phyloP scores from a whole-genome alignment of 371 early-diverging fungal species.

The Umbelopsis sp. region DNA sequence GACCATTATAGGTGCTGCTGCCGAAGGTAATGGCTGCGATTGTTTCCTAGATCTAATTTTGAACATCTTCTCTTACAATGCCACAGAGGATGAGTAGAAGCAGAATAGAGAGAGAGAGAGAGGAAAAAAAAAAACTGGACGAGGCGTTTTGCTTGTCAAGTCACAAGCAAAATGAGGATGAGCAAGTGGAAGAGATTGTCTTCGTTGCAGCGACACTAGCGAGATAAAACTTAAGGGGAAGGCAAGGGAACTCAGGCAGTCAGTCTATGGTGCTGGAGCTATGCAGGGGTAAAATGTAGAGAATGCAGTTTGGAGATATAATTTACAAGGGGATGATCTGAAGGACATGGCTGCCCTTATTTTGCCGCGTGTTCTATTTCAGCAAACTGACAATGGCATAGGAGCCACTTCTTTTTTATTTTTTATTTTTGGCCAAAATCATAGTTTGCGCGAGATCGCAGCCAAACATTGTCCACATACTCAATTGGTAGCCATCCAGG shows the following conservation, averaged over 20 bases:
- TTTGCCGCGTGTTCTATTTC: background rate
- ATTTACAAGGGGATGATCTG: background rate
- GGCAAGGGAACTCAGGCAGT: background rate
- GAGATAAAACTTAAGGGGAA: conserved; percentile 6
- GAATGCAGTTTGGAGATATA: conserved; percentile 15
- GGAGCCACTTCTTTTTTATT: no score
- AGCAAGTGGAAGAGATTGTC: conserved; percentile 6
- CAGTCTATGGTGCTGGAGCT: conserved; percentile 5
- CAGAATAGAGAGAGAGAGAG: background rate
- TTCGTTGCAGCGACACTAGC: background rate
- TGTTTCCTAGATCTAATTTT: conserved; percentile 21
- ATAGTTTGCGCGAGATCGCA: no score
- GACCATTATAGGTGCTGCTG: conserved; percentile 25
- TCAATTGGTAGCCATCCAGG: no score
- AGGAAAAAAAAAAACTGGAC: background rate
- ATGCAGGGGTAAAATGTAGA: conserved; percentile 11
- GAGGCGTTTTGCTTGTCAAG: background rate
- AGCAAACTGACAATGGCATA: no score
- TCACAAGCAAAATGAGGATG: background rate
- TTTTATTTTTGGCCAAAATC: no score
- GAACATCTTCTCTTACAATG: conserved; percentile 16
- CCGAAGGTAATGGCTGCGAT: conserved; percentile 17
- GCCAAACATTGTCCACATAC: no score
- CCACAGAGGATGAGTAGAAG: background rate
- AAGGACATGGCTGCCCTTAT: background rate